Percentiles rank a stretch among this genome's conserved stretches.
Evolutionary conservation across 345 rosid genomes (phyloP).

Genomic region (Adansonia digitata): DNA sequence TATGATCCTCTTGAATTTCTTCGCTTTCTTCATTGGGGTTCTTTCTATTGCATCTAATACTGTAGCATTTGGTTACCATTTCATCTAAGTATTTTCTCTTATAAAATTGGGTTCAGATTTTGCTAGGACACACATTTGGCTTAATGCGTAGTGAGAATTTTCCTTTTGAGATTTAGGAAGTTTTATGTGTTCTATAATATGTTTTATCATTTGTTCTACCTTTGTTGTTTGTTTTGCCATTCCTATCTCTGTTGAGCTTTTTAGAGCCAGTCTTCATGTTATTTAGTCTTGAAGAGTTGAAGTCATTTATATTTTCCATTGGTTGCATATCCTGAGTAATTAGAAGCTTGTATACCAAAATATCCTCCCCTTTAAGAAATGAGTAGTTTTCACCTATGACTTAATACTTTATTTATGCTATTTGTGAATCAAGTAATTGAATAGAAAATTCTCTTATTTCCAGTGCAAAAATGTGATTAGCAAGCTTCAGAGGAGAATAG

Average conservation of each 20-base stretch:
- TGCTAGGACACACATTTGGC: background rate
- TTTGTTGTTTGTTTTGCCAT: background rate
- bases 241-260: background rate
- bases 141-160: background rate
- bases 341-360: background rate
- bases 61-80: background rate
- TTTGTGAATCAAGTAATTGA: conserved; percentile 12
- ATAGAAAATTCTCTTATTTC: conserved; percentile 21
- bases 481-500: conserved; percentile 89
- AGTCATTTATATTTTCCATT: background rate
- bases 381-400: background rate
- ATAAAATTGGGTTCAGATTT: background rate
- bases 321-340: background rate
- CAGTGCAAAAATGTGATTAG: conserved; percentile 88
- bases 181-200: background rate
- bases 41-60: background rate
- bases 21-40: background rate
- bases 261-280: background rate
- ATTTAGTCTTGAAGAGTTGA: conserved; percentile 1
- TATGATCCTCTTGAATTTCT: background rate
- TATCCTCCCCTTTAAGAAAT: background rate
- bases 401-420: background rate
- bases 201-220: conserved; percentile 11
- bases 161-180: background rate
- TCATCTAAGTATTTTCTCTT: background rate